Evolutionary conservation across 2,329 filamentous ascomycete genomes (phyloP).

Genomic region (Gnomoniopsis smithogilvyi): DNA sequence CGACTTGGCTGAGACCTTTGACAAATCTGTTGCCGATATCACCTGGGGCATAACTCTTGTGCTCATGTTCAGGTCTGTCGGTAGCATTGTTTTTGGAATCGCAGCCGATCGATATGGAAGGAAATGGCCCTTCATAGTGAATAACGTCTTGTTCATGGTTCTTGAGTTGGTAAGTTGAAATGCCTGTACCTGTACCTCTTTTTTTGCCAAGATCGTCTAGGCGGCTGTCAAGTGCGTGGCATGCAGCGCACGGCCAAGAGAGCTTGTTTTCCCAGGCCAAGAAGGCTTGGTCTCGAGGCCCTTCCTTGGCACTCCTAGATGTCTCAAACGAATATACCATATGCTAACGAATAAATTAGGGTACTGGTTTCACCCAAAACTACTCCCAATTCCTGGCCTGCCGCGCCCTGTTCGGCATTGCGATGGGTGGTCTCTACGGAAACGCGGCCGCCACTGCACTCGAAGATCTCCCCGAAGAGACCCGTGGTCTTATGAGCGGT

Average conservation of each 20-base stretch:
- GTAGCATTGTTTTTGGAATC: slow-evolving; percentile 52
- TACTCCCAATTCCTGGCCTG: slow-evolving; percentile 72
- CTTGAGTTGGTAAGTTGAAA: slow-evolving; percentile 61
- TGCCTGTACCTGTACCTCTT: background rate
- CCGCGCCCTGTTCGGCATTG: slow-evolving; percentile 71
- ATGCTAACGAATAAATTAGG: slow-evolving; percentile 29
- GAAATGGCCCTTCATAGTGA: slow-evolving; percentile 72
- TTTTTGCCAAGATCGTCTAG: background rate
- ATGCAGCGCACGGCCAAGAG: background rate
- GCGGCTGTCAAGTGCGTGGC: too few species aligned
- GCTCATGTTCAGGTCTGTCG: slow-evolving; percentile 56
- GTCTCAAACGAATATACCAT: slow-evolving; percentile 2
- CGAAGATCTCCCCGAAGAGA: slow-evolving; percentile 67
- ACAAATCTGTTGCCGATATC: slow-evolving; percentile 52
- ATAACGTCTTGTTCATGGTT: slow-evolving; percentile 69
- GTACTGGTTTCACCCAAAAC: slow-evolving; percentile 66
- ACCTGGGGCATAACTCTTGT: slow-evolving; percentile 64
- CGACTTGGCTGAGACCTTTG: slow-evolving; percentile 50
- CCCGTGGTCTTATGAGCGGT: slow-evolving; percentile 71
- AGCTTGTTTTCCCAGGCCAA: background rate
- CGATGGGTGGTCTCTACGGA: slow-evolving; percentile 79
- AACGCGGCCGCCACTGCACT: slow-evolving; percentile 77
- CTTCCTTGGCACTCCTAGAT: background rate
- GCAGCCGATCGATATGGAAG: slow-evolving; percentile 55
- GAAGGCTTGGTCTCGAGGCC: too few species aligned